Evolutionary conservation across 768 basidiomycete species (phyloP), one percentile per base, ranked within the genome.

Genomic region (Kwoniella europaea): DNA sequence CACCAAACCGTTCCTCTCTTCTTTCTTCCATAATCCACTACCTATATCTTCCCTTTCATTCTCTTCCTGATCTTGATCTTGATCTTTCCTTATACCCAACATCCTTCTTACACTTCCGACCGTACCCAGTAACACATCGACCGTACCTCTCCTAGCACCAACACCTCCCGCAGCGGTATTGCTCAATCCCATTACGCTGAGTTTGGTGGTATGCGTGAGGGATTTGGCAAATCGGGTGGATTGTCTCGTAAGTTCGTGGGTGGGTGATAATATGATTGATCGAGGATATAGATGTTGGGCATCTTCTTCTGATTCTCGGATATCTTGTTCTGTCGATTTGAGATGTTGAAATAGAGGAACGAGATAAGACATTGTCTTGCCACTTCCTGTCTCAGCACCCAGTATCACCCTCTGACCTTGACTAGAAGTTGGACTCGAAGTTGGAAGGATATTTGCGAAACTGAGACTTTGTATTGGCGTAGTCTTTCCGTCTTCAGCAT

Each of bases 281-380:
- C 92, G 89, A 0, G 94, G 94, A 71, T 88, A 88, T 18, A 89
- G 80, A 35, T 35, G 35, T 1, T 35, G 35, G 4, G 84, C 53
- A 35, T 67, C 57, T n/a, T 57, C 62, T 42, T 18, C 9, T 9
- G 41, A 12, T 4, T 10, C 43, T 13, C 46, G 18, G 15, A 58
- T 72, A 2, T 56, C n/a, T 46, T 12, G 15, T 79, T 95, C 93
- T 2, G 87, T 85, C 59, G 84, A 79, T 82, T 96, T 96, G 79
- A 95, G 85, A 72, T 87, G 85, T 73, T 95, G 91, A 1, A 96
- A 86, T 65, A 95, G 82, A 0, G 94, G 94, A 5, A 95, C 87
- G 54, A 95, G 87, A 82, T 94, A 96, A 1, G 94, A 94, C 35
- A 95, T 88, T 2, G 91, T 93, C 85, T 96, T 96, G 0, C 93